Evolutionary conservation across 352 stramenopile species (phyloP).

Genomic region (Pilasporangium apinafurcum): DNA sequence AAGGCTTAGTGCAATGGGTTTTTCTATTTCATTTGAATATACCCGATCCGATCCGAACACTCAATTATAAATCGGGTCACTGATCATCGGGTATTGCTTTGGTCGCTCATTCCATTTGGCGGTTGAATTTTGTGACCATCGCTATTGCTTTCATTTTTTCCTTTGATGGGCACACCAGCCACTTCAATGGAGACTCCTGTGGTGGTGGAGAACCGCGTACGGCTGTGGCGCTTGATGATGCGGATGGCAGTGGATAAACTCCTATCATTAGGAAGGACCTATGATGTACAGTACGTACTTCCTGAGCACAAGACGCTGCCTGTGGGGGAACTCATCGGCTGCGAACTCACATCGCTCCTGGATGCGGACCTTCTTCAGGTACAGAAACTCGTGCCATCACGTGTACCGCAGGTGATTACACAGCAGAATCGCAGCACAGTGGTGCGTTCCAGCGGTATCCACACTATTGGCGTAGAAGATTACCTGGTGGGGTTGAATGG

Average conservation of each 20-base stretch:
- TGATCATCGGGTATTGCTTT: no score
- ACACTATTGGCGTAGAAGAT: conserved; percentile 87
- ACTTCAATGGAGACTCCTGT: neutral
- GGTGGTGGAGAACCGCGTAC: conserved; percentile 4
- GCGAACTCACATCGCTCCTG: conserved; percentile 37
- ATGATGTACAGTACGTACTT: conserved; percentile 48
- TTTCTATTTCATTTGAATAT: no score
- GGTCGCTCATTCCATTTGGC: no score
- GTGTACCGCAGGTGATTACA: no score
- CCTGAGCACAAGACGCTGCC: neutral
- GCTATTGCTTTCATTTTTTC: neutral
- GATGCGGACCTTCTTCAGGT: conserved; percentile 50
- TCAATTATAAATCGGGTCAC: no score
- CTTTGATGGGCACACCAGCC: no score
- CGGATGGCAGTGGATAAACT: conserved; percentile 36
- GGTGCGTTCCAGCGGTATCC: conserved; percentile 47
- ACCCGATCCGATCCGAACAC: no score
- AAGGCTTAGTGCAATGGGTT: no score
- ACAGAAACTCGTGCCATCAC: conserved; percentile 25
- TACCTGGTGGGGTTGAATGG: conserved; percentile 85
- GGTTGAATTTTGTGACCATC: neutral
- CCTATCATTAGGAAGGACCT: conserved; percentile 47
- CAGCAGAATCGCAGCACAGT: conserved; percentile 18
- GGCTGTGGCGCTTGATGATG: conserved; percentile 43
- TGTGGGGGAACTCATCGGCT: conserved; percentile 15